These are phyloP conservation scores for Saccharomycopsis sp. DNA, from an alignment of 805 yeast genomes.

Conservation along the genomic window DNA sequence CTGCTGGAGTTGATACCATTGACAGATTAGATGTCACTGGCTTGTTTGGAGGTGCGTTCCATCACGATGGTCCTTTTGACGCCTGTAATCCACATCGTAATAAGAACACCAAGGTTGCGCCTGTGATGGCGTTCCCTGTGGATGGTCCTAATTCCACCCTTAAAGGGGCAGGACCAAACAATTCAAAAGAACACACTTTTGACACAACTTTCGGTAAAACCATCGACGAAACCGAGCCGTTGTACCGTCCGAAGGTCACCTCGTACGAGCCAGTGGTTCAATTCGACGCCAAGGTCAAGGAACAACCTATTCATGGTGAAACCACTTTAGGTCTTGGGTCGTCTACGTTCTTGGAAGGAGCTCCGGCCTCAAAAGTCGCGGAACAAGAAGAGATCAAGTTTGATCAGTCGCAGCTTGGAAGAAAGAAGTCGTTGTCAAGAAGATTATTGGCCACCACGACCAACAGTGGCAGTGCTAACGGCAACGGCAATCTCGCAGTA, in stretches of 20 bases:
- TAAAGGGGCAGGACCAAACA: slow-evolving; percentile 53
- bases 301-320: slow-evolving; percentile 76
- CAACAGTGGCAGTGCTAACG: slow-evolving; percentile 17
- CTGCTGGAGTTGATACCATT: slow-evolving; percentile 66
- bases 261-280: slow-evolving; percentile 38
- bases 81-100: slow-evolving; percentile 97
- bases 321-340: slow-evolving; percentile 86
- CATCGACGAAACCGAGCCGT: slow-evolving; percentile 33
- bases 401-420: slow-evolving; percentile 46
- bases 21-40: slow-evolving; percentile 96
- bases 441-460: slow-evolving; percentile 39
- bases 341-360: slow-evolving; percentile 90
- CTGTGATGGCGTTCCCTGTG: slow-evolving; percentile 90
- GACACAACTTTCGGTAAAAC: slow-evolving; percentile 72
- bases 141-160: slow-evolving; percentile 92
- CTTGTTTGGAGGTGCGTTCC: slow-evolving; percentile 88
- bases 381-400: slow-evolving; percentile 32
- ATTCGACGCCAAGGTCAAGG: slow-evolving; percentile 64
- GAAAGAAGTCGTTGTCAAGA: slow-evolving; percentile 81
- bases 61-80: slow-evolving; percentile 98
- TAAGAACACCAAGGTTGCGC: slow-evolving; percentile 68
- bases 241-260: slow-evolving; percentile 20
- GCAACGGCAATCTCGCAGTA: slow-evolving; percentile 6
- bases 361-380: slow-evolving; percentile 73
- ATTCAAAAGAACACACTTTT: slow-evolving; percentile 54